Base-by-base conservation (phyloP, 169 alveolate genomes). In the Plasmodium chabaudi region DNA sequence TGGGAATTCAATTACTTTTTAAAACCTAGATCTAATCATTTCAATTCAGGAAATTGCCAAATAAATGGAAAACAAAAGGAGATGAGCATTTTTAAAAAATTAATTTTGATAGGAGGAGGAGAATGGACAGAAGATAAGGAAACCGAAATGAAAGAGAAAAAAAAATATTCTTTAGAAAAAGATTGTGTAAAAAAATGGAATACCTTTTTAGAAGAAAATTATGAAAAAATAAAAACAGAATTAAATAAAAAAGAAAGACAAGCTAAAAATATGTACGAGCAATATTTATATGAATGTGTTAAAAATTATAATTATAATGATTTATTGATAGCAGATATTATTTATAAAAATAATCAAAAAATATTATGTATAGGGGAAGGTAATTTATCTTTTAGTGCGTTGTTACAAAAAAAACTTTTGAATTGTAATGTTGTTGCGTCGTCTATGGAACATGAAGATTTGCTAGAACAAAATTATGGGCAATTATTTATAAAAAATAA, bases 301-400 rank as follows among this genome's bases (percentile, higher is more conserved):
- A 44, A 46, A 23, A 75, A 75, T 49, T 47, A 75, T 47, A 59
- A 60, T 39, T 63, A 63, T 67, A 47, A 64, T 15, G 75, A 75
- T 49, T 25, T 75, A 75, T 21, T 75, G 2, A 75, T 75, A 46
- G 74, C 73, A n/a, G 88, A 75, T 42, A 74, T 75, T 17, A 63
- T 75, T 7, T 75, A 75, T 63, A 69, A 75, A 61, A 75, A 75
- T 19, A 46, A 51, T 10, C 47, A 75, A 75, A 75, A 75, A 2
- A 27, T 75, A 12, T 63, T 75, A 63, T 75, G 88, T 63, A 67
- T 75, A 42, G 88, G 88, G 1, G 88, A 75, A 63, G 75, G 73
- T 0, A 75, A 75, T 19, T 44, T 75, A 23, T 75, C 88, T 0
- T 75, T 75, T 44, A 75, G 88, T 63, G 44, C 67, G 12, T 17